phyloP scores from a whole-genome alignment of 192 early-diverging fungal species.

The Linnemannia hyalina region DNA sequence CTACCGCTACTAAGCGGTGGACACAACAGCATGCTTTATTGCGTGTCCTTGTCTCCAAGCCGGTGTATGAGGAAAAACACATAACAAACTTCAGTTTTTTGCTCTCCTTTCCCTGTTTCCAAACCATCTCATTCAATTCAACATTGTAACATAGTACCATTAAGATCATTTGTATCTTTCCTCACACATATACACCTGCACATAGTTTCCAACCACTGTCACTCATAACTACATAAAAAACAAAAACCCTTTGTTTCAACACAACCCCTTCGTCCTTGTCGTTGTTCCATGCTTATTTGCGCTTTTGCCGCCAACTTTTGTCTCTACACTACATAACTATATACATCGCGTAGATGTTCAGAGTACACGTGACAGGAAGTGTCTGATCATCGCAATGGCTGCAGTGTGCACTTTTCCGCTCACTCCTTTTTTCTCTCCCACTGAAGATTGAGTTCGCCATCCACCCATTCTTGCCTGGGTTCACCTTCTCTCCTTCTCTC shows the following conservation, averaged over 20 bases:
- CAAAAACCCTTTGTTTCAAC: conserved; percentile 41
- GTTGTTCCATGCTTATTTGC: neutral
- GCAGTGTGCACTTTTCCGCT: neutral
- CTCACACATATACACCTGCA: conserved; percentile 9
- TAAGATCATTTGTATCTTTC: conserved; percentile 8
- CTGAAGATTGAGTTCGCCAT: neutral
- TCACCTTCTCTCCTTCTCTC: neutral
- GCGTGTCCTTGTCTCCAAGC: neutral
- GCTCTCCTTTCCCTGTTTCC: neutral
- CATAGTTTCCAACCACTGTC: neutral
- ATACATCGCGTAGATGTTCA: too few relatives aligned
- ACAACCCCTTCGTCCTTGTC: neutral
- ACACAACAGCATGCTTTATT: neutral
- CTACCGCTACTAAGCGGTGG: conserved; percentile 82
- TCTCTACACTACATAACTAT: too few relatives aligned
- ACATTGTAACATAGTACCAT: conserved; percentile 20
- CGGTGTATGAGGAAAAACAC: conserved; percentile 18
- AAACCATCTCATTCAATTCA: conserved; percentile 4
- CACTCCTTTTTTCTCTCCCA: neutral
- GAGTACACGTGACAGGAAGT: neutral
- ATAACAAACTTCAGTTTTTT: neutral
- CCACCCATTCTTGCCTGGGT: neutral
- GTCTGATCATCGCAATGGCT: neutral
- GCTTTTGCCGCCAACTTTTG: neutral
- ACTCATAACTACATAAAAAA: neutral